Evolutionary conservation across 768 basidiomycete species (phyloP), one percentile per base, ranked within the genome.

Genomic region (Trametes cubensis): DNA sequence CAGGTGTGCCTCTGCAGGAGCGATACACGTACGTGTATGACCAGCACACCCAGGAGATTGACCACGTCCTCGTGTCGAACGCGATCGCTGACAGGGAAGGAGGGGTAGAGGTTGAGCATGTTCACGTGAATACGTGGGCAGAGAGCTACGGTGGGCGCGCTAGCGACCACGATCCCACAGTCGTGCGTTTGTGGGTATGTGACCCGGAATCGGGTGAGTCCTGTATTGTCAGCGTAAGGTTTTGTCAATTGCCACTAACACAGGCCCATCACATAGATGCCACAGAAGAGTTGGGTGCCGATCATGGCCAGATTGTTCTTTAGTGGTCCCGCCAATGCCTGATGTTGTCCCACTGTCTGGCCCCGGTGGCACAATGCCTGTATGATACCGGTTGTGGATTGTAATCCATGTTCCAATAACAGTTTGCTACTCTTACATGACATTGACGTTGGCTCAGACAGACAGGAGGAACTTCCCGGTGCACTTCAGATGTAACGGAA

Each of bases 11-110:
- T 1, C 72, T 74, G 1, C 79, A 76, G 10, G 85, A 86, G 68
- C 77, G 84, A 18, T 86, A 87, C 74, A 85, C 79, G 39, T 88
- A 87, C 66, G 80, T 82, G 34, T 87, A 81, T 70, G 83, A 85
- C 67, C 81, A 84, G 67, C 82, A 84, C 69, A 76, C 76, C 3
- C 76, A 86, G 70, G 82, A 85, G 65, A 80, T 87, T 48, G 85
- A 87, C 70, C 85, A 87, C 67, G 74, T 79, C 18, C 82, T 86
- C 67, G 71, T 86, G 52, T 84, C 82, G 6, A 65, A 73, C 18
- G 78, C 80, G 7, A 69, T 87, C 40, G 74, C 71, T 46, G 51
- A 28, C 18, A 39, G 56, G 15, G 38, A 26, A 11, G 49, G 26
- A 0, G 58, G 41, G 2, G 15, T 30, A 59, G 34, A 80, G 57